phyloP scores from a whole-genome alignment of 164 flowering plant genomes.

The Nelumbo lutea region DNA sequence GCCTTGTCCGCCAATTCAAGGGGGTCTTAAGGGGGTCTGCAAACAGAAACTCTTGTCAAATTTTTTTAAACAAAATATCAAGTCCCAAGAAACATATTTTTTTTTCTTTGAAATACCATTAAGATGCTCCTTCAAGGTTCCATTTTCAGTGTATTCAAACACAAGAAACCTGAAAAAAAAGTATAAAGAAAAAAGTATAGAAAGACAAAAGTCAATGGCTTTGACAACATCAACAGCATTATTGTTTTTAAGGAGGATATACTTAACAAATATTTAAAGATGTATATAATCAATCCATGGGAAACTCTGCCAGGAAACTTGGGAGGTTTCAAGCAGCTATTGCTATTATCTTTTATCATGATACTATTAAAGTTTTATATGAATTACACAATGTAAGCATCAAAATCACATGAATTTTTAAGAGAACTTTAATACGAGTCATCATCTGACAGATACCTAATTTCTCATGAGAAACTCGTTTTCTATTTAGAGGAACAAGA shows the following conservation, averaged over 20 bases:
- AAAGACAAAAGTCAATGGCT: neutral
- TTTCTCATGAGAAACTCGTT: neutral
- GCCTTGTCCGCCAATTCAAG: conserved; percentile 72
- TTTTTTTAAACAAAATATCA: neutral
- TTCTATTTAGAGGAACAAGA: neutral
- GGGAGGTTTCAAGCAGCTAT: neutral
- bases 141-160: conserved; percentile 60
- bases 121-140: conserved; percentile 79
- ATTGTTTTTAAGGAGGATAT: neutral
- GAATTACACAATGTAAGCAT: neutral
- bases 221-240: neutral
- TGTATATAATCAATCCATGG: neutral
- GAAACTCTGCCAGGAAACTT: neutral
- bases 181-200: neutral
- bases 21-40: conserved; percentile 91
- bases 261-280: neutral
- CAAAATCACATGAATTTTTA: neutral
- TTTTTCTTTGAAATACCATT: conserved; percentile 43
- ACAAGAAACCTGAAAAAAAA: conserved; percentile 56
- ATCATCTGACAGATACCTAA: too few relatives aligned
- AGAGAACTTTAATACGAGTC: neutral
- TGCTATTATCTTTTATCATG: too few relatives aligned
- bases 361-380: neutral
- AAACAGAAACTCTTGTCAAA: conserved; percentile 12
- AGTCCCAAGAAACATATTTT: neutral